These are phyloP conservation scores for Rhizophora mangle DNA, from an alignment of 345 rosid species.

Conservation along the genomic window DNA sequence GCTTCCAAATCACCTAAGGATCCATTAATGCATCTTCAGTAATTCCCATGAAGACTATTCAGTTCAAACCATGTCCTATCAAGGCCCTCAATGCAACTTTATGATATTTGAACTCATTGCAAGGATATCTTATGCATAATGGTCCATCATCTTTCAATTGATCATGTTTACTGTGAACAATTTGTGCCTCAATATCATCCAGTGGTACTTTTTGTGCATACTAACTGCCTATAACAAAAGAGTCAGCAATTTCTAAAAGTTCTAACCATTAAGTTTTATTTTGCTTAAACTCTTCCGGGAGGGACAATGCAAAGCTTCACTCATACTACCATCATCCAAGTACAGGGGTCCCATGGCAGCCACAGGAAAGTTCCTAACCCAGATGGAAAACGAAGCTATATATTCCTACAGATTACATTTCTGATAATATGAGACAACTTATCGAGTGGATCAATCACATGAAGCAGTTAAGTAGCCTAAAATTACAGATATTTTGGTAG, in stretches of 20 bases:
- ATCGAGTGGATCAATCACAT: neutral
- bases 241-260: slow-evolving; percentile 54
- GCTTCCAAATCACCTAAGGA: too few relatives aligned
- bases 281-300: slow-evolving; percentile 66
- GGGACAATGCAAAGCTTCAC: slow-evolving; percentile 50
- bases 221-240: neutral
- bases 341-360: slow-evolving; percentile 55
- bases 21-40: too few relatives aligned
- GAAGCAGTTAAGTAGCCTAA: neutral
- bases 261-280: slow-evolving; percentile 68
- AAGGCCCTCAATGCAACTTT: too few relatives aligned
- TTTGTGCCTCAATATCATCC: neutral
- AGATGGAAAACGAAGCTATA: slow-evolving; percentile 38
- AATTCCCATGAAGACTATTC: too few relatives aligned
- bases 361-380: slow-evolving; percentile 49
- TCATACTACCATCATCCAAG: slow-evolving; percentile 43
- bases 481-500: too few relatives aligned
- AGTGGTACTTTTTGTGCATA: neutral
- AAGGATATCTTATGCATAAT: neutral
- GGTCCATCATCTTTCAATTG: neutral
- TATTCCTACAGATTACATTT: neutral
- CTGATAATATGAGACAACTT: neutral
- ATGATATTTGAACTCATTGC: neutral
- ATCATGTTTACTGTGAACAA: neutral
- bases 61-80: too few relatives aligned